phyloP scores from a whole-genome alignment of 192 early-diverging fungal species.

The Backusella tarrabulga region DNA sequence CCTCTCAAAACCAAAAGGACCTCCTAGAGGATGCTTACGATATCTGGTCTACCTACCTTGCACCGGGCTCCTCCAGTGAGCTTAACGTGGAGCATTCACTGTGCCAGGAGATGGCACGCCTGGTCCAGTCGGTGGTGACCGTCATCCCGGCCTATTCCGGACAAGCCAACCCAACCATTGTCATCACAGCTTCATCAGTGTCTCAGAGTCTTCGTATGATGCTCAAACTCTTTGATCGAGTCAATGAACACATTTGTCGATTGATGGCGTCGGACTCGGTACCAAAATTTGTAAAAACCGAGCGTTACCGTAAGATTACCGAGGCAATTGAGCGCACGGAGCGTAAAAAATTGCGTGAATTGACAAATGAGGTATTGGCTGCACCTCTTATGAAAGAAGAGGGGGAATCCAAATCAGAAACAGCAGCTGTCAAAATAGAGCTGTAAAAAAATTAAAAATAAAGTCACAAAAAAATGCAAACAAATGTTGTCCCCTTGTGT shows the following conservation, averaged over 20 bases:
- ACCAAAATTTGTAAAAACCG: constrained; percentile 68
- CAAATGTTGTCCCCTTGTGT: background rate
- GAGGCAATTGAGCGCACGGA: constrained; percentile 5
- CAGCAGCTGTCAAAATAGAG: background rate
- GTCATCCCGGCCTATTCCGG: constrained; percentile 36
- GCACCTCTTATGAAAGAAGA: background rate
- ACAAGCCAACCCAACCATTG: constrained; percentile 14
- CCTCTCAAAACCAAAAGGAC: constrained; percentile 39
- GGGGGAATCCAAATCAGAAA: background rate
- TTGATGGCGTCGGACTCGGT: constrained; percentile 76
- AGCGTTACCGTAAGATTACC: constrained; percentile 11
- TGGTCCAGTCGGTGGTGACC: constrained; percentile 46
- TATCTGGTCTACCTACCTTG: constrained; percentile 51
- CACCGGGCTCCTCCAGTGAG: constrained; percentile 42
- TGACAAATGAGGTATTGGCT: background rate
- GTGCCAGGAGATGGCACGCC: constrained; percentile 43
- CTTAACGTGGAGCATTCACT: constrained; percentile 54
- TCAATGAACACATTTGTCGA: constrained; percentile 69
- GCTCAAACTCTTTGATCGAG: constrained; percentile 53
- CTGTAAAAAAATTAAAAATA: background rate
- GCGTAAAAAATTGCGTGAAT: constrained; percentile 8
- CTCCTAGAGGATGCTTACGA: constrained; percentile 50
- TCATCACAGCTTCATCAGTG: constrained; percentile 27
- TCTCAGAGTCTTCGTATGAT: constrained; percentile 32
- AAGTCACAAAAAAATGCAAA: constrained; percentile 6